A percentile compares a stretch with the other conserved stretches of the same genome.
These are phyloP conservation scores for Oenanthe sinensis DNA, from an alignment of 129 eudicot genomes.

Conservation along the genomic window DNA sequence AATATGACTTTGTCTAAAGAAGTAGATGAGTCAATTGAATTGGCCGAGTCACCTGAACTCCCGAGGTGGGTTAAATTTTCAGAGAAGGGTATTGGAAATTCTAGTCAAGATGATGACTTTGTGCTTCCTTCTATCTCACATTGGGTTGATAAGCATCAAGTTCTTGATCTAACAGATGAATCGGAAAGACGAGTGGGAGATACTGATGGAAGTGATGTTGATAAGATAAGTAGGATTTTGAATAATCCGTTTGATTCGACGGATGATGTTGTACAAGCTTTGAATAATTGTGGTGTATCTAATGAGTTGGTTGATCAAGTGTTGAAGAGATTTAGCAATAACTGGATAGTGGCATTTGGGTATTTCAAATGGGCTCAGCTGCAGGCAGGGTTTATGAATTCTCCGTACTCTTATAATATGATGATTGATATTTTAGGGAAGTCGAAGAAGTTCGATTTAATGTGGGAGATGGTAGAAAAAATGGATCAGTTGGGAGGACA, in stretches of 20 bases:
- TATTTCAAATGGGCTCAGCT: conserved; percentile 66
- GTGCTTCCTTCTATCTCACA: conserved; percentile 51
- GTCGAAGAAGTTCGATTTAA: conserved; percentile 49
- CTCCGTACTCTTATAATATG: conserved; percentile 42
- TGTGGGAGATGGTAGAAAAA: conserved; percentile 62
- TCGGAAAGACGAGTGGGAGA: conserved; percentile 17
- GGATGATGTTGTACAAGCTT: conserved; percentile 38
- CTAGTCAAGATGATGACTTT: conserved; percentile 53
- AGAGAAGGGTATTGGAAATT: conserved; percentile 16
- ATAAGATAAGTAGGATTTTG: conserved; percentile 44
- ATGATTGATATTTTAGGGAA: conserved; percentile 80
- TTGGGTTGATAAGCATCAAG: conserved; percentile 48
- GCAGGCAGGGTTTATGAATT: conserved; percentile 22
- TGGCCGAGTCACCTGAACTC: conserved; percentile 60
- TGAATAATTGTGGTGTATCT: conserved; percentile 30
- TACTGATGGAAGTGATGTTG: conserved; percentile 35
- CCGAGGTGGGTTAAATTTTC: conserved; percentile 64
- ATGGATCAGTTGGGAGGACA: conserved; percentile 41
- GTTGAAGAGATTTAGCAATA: conserved; percentile 50
- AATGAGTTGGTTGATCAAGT: conserved; percentile 52
- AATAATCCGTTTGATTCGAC: conserved; percentile 37
- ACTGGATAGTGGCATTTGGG: conserved; percentile 66
- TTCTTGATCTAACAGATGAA: conserved; percentile 18
- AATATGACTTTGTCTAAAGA: conserved; percentile 12
- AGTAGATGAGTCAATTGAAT: conserved; percentile 14